Conservation (phyloP, 495 filamentous ascomycete species). For the Amniculicola lignicola region DNA sequence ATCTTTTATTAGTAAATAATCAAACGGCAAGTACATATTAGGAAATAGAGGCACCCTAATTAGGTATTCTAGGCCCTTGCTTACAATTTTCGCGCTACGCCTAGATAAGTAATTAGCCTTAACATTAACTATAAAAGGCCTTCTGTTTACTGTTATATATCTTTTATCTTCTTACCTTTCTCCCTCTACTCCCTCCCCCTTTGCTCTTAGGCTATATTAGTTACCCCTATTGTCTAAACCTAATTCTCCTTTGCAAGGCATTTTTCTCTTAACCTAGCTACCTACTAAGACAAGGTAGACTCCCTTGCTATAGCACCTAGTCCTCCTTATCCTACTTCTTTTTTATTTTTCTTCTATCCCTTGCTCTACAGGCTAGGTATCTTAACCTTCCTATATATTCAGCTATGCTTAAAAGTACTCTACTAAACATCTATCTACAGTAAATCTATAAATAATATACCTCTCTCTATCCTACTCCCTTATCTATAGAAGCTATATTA, state of each 20-base stretch:
- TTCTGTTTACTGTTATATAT: slow-evolving; percentile 15
- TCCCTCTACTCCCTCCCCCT: slow-evolving; percentile 14
- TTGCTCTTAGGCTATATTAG: slow-evolving; percentile 7
- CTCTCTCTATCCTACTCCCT: too few species aligned
- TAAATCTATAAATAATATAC: too few species aligned
- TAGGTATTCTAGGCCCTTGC: slow-evolving; percentile 20
- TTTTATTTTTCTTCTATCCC: slow-evolving; percentile 14
- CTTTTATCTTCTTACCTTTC: background rate
- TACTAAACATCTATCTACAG: too few species aligned
- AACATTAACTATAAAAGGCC: slow-evolving; percentile 21
- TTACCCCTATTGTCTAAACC: background rate
- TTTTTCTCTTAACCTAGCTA: slow-evolving; percentile 15
- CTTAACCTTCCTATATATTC: too few species aligned
- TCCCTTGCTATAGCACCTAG: too few species aligned
- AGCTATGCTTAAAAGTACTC: too few species aligned
- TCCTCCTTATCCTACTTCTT: slow-evolving; percentile 4
- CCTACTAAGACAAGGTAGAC: too few species aligned
- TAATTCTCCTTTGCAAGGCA: slow-evolving; percentile 14
- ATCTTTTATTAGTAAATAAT: slow-evolving; percentile 29
- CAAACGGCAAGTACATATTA: slow-evolving; percentile 14
- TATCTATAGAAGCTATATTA: too few species aligned
- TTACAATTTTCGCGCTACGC: slow-evolving; percentile 25
- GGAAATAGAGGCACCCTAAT: slow-evolving; percentile 22
- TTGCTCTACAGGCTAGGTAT: too few species aligned
- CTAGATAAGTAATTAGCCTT: slow-evolving; percentile 18